phyloP scores from a whole-genome alignment of 768 basidiomycete genomes.

The Leccinum boreale region DNA sequence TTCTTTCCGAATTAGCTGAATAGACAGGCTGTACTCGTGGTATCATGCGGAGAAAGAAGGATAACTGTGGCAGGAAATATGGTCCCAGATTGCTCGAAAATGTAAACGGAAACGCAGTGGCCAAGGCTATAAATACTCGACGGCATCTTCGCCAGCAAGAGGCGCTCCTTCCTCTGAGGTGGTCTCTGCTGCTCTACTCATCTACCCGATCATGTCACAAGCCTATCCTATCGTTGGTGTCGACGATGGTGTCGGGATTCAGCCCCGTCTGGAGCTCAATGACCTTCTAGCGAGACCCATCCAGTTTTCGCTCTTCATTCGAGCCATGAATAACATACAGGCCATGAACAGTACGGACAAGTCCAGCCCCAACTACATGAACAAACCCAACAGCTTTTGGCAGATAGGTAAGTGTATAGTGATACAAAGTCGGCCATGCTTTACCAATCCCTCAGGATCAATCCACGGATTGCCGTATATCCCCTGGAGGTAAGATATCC shows the following conservation, averaged over 20 bases:
- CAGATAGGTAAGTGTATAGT: slow-evolving; percentile 10
- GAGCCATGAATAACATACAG: slow-evolving; percentile 7
- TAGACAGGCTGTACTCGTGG: background rate
- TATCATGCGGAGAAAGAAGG: background rate
- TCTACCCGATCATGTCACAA: slow-evolving; percentile 9
- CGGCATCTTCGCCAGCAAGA: background rate
- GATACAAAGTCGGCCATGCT: background rate
- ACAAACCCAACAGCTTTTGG: slow-evolving; percentile 22
- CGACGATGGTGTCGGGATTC: slow-evolving; percentile 3
- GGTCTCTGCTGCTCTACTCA: background rate
- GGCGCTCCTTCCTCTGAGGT: background rate
- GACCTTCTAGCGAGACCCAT: slow-evolving; percentile 13
- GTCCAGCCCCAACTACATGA: slow-evolving; percentile 1
- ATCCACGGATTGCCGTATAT: slow-evolving; percentile 19
- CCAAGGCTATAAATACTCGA: too few relatives aligned
- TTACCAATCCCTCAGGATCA: slow-evolving; percentile 2
- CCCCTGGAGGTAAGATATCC: slow-evolving; percentile 6
- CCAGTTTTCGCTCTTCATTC: slow-evolving; percentile 20
- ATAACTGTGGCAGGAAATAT: too few relatives aligned
- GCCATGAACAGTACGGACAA: background rate
- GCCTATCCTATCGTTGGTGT: slow-evolving; percentile 9
- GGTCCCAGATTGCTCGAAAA: background rate
- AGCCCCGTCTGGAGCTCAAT: slow-evolving; percentile 15
- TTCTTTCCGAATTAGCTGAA: background rate
- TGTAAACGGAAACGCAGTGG: background rate